Evolutionary conservation across 2,329 filamentous ascomycete species (phyloP).

Genomic region (Capronia americana): DNA sequence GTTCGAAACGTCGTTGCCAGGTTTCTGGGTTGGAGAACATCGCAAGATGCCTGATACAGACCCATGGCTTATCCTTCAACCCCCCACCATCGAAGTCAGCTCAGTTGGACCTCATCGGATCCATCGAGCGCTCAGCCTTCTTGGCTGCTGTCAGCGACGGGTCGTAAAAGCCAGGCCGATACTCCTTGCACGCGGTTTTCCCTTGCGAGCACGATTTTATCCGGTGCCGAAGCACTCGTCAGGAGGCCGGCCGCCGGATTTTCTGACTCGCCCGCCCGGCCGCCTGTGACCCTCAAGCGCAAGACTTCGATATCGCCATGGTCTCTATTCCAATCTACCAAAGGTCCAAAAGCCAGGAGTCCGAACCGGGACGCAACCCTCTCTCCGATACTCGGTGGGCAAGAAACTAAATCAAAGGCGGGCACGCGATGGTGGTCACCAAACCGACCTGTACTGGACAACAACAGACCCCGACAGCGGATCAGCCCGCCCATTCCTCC

Average conservation of each 20-base stretch:
- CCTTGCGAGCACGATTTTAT: background rate
- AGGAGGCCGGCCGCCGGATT: background rate
- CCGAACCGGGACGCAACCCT: background rate
- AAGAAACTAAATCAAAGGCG: background rate
- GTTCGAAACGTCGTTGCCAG: background rate
- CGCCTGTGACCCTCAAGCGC: background rate
- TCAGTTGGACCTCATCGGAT: constrained; percentile 18
- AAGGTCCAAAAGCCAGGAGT: background rate
- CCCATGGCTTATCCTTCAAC: constrained; percentile 4
- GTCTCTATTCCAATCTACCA: constrained; percentile 18
- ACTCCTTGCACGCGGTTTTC: constrained; percentile 14
- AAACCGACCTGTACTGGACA: background rate
- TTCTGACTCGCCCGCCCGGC: background rate
- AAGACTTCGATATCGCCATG: constrained; percentile 15
- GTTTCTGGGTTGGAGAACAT: background rate
- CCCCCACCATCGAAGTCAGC: background rate
- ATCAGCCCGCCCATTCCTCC: constrained; percentile 20
- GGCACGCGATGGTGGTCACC: constrained; percentile 6
- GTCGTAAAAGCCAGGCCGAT: background rate
- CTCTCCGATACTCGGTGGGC: background rate
- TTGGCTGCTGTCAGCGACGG: background rate
- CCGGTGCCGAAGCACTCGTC: background rate
- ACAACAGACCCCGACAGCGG: background rate
- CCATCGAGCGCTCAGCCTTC: background rate
- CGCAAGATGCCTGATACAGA: background rate